Evolutionary conservation across 2,329 filamentous ascomycete genomes (phyloP).

Genomic region (Hypoxylon sp.): DNA sequence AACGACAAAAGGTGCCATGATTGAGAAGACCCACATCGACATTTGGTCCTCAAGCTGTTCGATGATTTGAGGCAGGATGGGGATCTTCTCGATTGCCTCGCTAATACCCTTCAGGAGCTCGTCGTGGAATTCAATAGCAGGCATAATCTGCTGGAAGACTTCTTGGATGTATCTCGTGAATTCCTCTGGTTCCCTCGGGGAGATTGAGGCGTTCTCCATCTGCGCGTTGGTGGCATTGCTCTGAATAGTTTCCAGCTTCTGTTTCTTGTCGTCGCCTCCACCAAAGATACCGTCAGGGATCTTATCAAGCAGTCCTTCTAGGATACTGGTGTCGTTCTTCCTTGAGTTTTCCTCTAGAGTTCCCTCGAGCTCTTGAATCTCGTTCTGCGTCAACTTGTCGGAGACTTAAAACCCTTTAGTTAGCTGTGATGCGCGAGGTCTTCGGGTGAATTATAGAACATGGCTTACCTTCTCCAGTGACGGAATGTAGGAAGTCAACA

Average conservation of each 20-base stretch:
- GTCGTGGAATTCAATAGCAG: slow-evolving; percentile 92
- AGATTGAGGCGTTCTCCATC: slow-evolving; percentile 80
- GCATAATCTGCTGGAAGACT: slow-evolving; percentile 85
- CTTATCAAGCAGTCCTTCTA: slow-evolving; percentile 84
- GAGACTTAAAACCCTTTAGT: slow-evolving; percentile 68
- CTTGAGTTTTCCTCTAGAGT: slow-evolving; percentile 77
- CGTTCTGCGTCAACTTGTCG: slow-evolving; percentile 92
- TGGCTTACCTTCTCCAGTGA: slow-evolving; percentile 74
- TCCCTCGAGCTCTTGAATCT: slow-evolving; percentile 90
- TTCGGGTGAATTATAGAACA: background rate
- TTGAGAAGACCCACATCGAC: slow-evolving; percentile 90
- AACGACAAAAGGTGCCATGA: slow-evolving; percentile 88
- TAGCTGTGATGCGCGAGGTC: slow-evolving; percentile 6
- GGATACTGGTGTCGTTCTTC: slow-evolving; percentile 77
- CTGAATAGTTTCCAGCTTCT: slow-evolving; percentile 85
- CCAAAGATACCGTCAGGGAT: slow-evolving; percentile 87
- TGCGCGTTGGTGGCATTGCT: slow-evolving; percentile 80
- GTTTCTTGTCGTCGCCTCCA: slow-evolving; percentile 78
- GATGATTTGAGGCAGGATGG: slow-evolving; percentile 85
- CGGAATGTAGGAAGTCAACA: slow-evolving; percentile 93
- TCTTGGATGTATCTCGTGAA: slow-evolving; percentile 83
- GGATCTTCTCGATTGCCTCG: slow-evolving; percentile 85
- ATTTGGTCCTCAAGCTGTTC: slow-evolving; percentile 91
- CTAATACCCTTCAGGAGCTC: slow-evolving; percentile 85
- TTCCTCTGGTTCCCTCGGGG: slow-evolving; percentile 85